Base-by-base conservation (phyloP, 2,329 filamentous ascomycete genomes). In the Scedosporium boydii region DNA sequence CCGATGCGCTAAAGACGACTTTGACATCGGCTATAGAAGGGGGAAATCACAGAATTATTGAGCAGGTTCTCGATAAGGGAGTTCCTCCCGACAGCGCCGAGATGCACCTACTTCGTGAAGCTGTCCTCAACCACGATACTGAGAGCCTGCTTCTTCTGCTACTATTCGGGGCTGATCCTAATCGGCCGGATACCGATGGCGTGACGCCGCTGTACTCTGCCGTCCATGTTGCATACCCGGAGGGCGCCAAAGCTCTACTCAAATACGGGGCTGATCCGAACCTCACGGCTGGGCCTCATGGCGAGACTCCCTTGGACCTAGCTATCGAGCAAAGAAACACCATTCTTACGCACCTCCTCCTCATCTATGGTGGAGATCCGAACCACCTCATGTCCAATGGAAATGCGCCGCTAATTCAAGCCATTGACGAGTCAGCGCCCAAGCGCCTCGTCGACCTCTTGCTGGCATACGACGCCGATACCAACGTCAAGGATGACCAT, bases 201-300 rank as follows among this genome's bases (percentile, higher is more conserved):
- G 68, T 79, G 41, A 82, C 80, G 0, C 83, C 84, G 2, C 75
- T 87, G 2, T 75, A 76, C 60, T 78, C 72, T 16, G 79, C 78
- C 0, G 80, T 80, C 2, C 82, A 82, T 66, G 78, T 77, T 64
- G 78, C 77, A 0, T 85, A 83, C 68, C 69, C 82, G 48, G 81
- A 83, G 23, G 84, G 80, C 3, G 83, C 85, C 0, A 80, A 81
- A 34, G 74, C 82, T 59, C 78, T 89, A 4, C 77, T 87, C 66
- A 87, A 87, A 72, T 88, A 89, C 64, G 84, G 85, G 10, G 83
- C 83, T 16, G 83, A 84, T 68, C 79, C 80, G 9, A 85, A 85
- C 68, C 74, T 82, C 56, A 71, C 75, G 1, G 74, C 77, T 1
- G 80, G 82, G 0, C 71, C 77, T 0, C 78, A 82, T 9, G 71